Evolutionary conservation across 179 eudicot species (phyloP), one percentile per base, ranked within the genome.

Genomic region (Actinidia arguta): DNA sequence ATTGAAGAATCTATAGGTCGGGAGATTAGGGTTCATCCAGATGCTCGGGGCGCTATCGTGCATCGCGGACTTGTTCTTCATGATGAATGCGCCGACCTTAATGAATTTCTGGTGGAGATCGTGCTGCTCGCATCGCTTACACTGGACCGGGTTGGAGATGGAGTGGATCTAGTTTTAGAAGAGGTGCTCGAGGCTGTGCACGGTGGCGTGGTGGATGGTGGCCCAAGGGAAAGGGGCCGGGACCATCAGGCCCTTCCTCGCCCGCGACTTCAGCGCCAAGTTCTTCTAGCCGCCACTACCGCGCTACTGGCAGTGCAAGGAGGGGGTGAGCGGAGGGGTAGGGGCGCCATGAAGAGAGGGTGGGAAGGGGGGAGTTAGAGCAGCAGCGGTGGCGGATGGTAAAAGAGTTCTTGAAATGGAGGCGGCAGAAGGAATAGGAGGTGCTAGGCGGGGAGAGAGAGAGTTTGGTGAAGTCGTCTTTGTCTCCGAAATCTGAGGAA

Each of bases 151-250:
- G 4, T 91, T 91, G 42, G 77, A n/a, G 18, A 91, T 82, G 52
- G 83, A 71, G 5, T 0, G 8, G 82, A 88, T 87, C 8, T 76
- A 69, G 3, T 75, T 86, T 13, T 73, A 48, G 8, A 39, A 0
- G 4, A 91, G 80, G 62, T 82, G 6, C 9, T 70, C 48, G 1
- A 87, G 4, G 64, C 76, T 63, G 48, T 84, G 83, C 3, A 91
- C 79, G 20, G 77, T 83, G 70, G 92, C 92, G 0, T 89, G 88
- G 0, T 58, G 85, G 58, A 63, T 36, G 2, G 91, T 88, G 6
- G 94, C 88, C 94, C 94, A 91, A 6, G 89, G 87, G 46, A 61
- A 90, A 1, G 90, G 90, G 0, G 85, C 61, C 0, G 85, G 63
- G 36, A 90, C 62, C 3, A 80, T 80, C 31, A 61, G 54, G 11